Evolutionary conservation across 495 filamentous ascomycete species (phyloP), one percentile per base, ranked within the genome.

Genomic region (Zalerion maritima): DNA sequence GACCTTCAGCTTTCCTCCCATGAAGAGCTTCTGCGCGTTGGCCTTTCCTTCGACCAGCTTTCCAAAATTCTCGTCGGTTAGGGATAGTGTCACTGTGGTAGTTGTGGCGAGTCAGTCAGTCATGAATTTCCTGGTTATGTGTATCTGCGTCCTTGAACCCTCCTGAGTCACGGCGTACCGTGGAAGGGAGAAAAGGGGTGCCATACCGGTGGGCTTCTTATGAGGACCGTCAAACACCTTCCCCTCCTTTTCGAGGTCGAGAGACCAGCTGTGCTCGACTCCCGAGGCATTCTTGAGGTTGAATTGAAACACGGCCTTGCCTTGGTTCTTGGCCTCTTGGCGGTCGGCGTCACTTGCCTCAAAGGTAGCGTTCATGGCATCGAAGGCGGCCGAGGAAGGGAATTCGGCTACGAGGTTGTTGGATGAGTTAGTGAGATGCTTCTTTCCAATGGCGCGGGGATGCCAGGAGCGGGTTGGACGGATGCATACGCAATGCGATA

Each of bases 1-100:
- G 47, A 96, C 72, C 77, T 94, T 97, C 47, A 97, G 66, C 67
- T 92, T 93, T 47, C 89, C 89, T 5, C 68, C 68, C 85, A 97
- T 94, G 63, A 96, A 97, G 34, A 97, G 56, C 44, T 75, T 74
- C 69, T 96, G 89, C 29, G 89, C 85, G 40, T 94, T 86, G 46
- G 78, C 83, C 67, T 92, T 85, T 43, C 91, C 89, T 28, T 68
- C 50, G 28, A 92, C 74, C 32, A 97, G 69, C 46, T 71, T 71
- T 16, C 56, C 65, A 42, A 97, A 97, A 49, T 97, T 85, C 25
- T 67, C 70, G 36, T 97, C 89, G 29, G 78, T 80, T 34, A 96
- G 73, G 4, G 62, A 50, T 16, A 97, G 71, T 10, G 81, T 89
- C 21, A 94, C 89, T 91, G 38, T 26, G 4, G 2, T 13, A 24